Conservation (phyloP, 2,329 filamentous ascomycete genomes). For the Penicillium sp. region DNA sequence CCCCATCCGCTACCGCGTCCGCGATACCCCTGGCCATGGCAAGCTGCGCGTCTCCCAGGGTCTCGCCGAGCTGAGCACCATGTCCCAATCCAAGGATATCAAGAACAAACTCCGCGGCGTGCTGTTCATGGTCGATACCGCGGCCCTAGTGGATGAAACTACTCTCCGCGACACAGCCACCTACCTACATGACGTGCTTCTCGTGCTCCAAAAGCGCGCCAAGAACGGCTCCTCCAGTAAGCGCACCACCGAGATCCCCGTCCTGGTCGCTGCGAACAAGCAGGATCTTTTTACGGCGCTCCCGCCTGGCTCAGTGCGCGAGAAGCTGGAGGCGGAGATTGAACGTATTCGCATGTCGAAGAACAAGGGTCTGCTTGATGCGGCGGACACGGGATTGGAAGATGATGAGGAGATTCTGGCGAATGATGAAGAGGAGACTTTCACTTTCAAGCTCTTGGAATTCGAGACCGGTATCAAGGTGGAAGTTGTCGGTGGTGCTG, state of each 20-base stretch:
- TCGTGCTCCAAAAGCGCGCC: slow-evolving; percentile 75
- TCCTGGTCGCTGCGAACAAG: slow-evolving; percentile 92
- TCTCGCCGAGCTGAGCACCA: slow-evolving; percentile 41
- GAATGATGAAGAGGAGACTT: slow-evolving; percentile 75
- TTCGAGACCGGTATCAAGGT: slow-evolving; percentile 76
- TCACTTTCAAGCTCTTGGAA: slow-evolving; percentile 78
- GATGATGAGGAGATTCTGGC: slow-evolving; percentile 83
- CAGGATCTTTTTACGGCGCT: slow-evolving; percentile 92
- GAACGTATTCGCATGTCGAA: slow-evolving; percentile 73
- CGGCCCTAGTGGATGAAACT: slow-evolving; percentile 55
- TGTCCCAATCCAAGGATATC: slow-evolving; percentile 35
- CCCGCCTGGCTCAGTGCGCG: slow-evolving; percentile 73
- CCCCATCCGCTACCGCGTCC: slow-evolving; percentile 41
- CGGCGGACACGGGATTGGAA: slow-evolving; percentile 59
- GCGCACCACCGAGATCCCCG: slow-evolving; percentile 62
- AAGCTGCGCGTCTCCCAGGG: slow-evolving; percentile 74
- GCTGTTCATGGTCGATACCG: slow-evolving; percentile 87
- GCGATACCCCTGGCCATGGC: slow-evolving; percentile 90
- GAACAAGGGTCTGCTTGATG: slow-evolving; percentile 80
- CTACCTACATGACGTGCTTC: slow-evolving; percentile 88
- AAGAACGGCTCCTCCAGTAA: slow-evolving; percentile 56
- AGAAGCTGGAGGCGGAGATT: slow-evolving; percentile 77
- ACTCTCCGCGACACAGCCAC: slow-evolving; percentile 71
- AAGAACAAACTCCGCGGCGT: slow-evolving; percentile 64
- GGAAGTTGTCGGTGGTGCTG: slow-evolving; percentile 69